Percentiles rank a stretch among this genome's conserved stretches.
Conservation (phyloP, 2,329 filamentous ascomycete genomes). For the Lasiodiplodia citricola region DNA sequence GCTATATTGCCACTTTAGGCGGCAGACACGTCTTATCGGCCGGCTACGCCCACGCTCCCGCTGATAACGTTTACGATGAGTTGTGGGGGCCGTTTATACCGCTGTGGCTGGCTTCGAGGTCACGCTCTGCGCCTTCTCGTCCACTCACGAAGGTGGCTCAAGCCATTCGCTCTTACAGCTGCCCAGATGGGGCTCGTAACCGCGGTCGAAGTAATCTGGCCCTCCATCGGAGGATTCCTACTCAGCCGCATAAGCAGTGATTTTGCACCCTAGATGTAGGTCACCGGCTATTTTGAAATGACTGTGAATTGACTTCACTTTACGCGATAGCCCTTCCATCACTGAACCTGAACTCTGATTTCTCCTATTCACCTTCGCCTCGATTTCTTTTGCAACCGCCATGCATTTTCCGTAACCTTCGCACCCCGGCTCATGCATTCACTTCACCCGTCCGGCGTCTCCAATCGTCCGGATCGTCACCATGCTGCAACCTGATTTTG, state of each 20-base stretch:
- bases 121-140: background rate
- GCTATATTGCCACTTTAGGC: conserved; percentile 8
- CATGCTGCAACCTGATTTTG: conserved; percentile 14
- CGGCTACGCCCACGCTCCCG: background rate
- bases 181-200: background rate
- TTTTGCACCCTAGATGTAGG: background rate
- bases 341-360: background rate
- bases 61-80: background rate
- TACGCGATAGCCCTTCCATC: background rate
- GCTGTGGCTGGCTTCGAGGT: conserved; percentile 12
- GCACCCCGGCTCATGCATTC: background rate
- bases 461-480: background rate
- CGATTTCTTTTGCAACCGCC: background rate
- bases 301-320: background rate
- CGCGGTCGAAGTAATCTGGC: background rate
- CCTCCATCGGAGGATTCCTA: background rate
- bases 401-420: background rate
- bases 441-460: background rate
- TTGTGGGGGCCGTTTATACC: background rate
- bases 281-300: background rate
- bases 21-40: background rate
- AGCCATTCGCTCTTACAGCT: background rate
- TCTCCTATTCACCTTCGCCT: background rate
- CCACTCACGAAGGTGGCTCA: background rate
- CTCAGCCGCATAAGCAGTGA: background rate